Evolutionary conservation across 2,329 filamentous ascomycete species (phyloP).

Genomic region (Corniculantispora saksenae): DNA sequence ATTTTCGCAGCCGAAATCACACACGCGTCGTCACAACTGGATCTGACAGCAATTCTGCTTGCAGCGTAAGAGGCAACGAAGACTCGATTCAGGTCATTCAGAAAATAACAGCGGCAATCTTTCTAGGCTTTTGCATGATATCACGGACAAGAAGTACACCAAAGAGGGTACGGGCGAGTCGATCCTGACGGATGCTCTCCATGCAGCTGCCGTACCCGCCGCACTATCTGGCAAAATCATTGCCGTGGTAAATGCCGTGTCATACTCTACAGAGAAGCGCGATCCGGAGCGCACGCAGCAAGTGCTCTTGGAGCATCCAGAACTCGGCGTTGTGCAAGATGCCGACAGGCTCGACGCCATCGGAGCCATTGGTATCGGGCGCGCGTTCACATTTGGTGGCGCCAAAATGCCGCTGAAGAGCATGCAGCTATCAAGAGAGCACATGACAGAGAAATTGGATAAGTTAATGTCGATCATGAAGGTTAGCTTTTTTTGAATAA

Average conservation of each 20-base stretch:
- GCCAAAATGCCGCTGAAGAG: constrained; percentile 61
- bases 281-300: constrained; percentile 57
- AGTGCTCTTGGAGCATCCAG: constrained; percentile 63
- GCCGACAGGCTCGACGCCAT: constrained; percentile 89
- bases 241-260: constrained; percentile 72
- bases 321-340: constrained; percentile 78
- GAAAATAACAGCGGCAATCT: constrained; percentile 44
- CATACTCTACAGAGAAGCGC: constrained; percentile 72
- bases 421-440: constrained; percentile 59
- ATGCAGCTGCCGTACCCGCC: constrained; percentile 57
- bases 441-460: constrained; percentile 77
- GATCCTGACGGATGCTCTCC: constrained; percentile 59
- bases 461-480: constrained; percentile 66
- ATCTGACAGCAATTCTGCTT: not conserved
- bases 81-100: no score
- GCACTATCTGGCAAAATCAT: constrained; percentile 51
- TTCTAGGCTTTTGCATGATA: constrained; percentile 74
- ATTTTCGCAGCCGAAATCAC: constrained; percentile 55
- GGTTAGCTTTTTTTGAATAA: constrained; percentile 18
- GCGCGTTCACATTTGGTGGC: constrained; percentile 66
- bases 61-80: not conserved
- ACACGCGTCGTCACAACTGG: constrained; percentile 25
- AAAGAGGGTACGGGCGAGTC: constrained; percentile 50
- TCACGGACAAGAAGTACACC: constrained; percentile 88
- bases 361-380: constrained; percentile 80